Conservation (phyloP, 1,139 yeast species). For the Debaryomycetaceae sp. region DNA sequence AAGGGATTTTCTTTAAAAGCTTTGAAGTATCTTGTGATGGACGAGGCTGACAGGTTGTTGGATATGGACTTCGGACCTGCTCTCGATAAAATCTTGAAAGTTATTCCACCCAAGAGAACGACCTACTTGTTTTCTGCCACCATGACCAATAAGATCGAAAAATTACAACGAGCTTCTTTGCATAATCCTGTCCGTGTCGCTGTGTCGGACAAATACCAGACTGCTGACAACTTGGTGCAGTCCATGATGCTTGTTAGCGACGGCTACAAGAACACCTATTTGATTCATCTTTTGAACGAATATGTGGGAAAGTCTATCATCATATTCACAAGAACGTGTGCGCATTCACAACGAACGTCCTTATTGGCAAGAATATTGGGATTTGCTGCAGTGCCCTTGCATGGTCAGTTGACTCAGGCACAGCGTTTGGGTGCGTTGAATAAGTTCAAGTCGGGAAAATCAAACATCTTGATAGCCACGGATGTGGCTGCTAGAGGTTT, state of each 20-base stretch:
- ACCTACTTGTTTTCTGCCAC: constrained; percentile 95
- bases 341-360: constrained; percentile 90
- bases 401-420: constrained; percentile 90
- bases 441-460: constrained; percentile 82
- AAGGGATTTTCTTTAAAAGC: constrained; percentile 85
- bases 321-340: constrained; percentile 91
- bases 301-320: constrained; percentile 82
- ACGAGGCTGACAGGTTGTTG: constrained; percentile 92
- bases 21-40: constrained; percentile 84
- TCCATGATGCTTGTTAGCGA: constrained; percentile 89
- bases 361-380: constrained; percentile 77
- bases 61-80: constrained; percentile 98
- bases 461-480: constrained; percentile 86
- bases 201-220: constrained; percentile 82
- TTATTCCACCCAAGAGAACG: constrained; percentile 81
- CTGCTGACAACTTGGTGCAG: constrained; percentile 90
- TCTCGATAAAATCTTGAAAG: constrained; percentile 76
- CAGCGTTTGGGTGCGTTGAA: constrained; percentile 91
- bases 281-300: constrained; percentile 80
- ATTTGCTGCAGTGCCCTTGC: constrained; percentile 87
- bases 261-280: constrained; percentile 85
- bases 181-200: constrained; percentile 88
- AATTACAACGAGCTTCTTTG: constrained; percentile 89
- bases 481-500: constrained; percentile 74
- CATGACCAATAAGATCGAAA: constrained; percentile 92